A percentile compares a stretch with the other conserved stretches of the same genome.
These are phyloP conservation scores for Tylopilus intermedius DNA, from an alignment of 768 basidiomycete species.

Conservation along the genomic window DNA sequence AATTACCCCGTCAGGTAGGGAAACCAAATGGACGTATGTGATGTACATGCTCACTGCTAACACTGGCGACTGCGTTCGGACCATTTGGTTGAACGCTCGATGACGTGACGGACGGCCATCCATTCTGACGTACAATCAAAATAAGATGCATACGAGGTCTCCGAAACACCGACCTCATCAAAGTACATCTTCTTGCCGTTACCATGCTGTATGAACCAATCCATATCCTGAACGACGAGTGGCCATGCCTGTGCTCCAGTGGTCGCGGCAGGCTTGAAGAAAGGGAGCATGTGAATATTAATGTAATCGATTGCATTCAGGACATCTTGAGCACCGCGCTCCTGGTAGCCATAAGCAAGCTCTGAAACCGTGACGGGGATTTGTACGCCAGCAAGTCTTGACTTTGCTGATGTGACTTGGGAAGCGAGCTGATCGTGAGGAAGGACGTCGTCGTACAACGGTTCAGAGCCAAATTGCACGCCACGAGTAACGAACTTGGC, in stretches of 20 bases:
- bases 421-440: constrained; percentile 42
- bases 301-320: constrained; percentile 59
- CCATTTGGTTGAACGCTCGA: constrained; percentile 62
- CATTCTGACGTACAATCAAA: constrained; percentile 46
- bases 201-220: constrained; percentile 63
- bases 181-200: constrained; percentile 72
- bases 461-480: constrained; percentile 70
- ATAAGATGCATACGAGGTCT: neutral
- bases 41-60: constrained; percentile 57
- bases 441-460: constrained; percentile 56
- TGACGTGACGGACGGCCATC: constrained; percentile 70
- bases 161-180: constrained; percentile 46
- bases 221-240: constrained; percentile 49
- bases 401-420: constrained; percentile 36
- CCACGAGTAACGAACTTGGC: constrained; percentile 62
- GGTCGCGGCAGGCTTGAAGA: constrained; percentile 40
- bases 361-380: constrained; percentile 70
- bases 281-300: constrained; percentile 68
- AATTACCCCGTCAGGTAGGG: neutral
- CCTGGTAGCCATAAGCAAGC: constrained; percentile 57
- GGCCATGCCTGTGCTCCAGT: constrained; percentile 61
- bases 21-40: constrained; percentile 9
- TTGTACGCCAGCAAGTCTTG: constrained; percentile 40
- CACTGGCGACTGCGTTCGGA: constrained; percentile 51
- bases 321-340: constrained; percentile 45